Base-by-base conservation (phyloP, 129 eudicot genomes). In the Pittosporum tobira region DNA sequence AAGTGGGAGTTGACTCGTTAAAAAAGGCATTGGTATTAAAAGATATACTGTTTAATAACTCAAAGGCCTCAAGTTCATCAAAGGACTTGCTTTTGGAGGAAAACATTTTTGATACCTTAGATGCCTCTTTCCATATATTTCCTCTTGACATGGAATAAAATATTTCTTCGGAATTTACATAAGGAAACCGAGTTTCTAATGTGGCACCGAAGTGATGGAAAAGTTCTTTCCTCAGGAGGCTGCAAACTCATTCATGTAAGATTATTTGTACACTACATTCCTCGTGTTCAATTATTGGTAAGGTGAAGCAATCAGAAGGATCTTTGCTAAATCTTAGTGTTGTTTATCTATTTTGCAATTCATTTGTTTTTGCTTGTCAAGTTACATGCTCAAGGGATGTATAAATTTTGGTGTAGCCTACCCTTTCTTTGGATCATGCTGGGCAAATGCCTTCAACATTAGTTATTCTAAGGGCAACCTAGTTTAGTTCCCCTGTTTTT, bases 211-310 rank as follows among this genome's bases (percentile, higher is more conserved):
- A 16, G 42, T 3, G 5, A n/a, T 16, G 43, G 44, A 23, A 56
- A 45, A 42, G 6, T 56, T 30, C 18, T 56, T 30, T 5, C 18
- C 1, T 22, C 15, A 16, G 61, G 44, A 31, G 45, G 43, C 45
- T 56, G 27, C 61, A 16, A 20, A 55, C n/a, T 19, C 14, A 56
- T 56, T 31, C 61, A 56, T 29, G 61, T 56, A 31, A 56, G 61
- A 20, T 18, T 3, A 9, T 1, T 19, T 15, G 12, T 10, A 10
- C 11, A 12, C n/a, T 40, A 13, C 15, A 12, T 40, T 13, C n/a
- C 11, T 40, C 46, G 3, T 40, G 18, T 11, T 40, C 18, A 40
- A 40, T 40, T 40, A 10, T 40, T 14, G n/a, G 43, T 37, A 2
- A 37, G n/a, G 1, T 37, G 1, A 9, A 37, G 43, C 11, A 37